Evolutionary conservation across 2,329 filamentous ascomycete genomes (phyloP), one percentile per base, ranked within the genome.

Genomic region (Amphichorda felina): DNA sequence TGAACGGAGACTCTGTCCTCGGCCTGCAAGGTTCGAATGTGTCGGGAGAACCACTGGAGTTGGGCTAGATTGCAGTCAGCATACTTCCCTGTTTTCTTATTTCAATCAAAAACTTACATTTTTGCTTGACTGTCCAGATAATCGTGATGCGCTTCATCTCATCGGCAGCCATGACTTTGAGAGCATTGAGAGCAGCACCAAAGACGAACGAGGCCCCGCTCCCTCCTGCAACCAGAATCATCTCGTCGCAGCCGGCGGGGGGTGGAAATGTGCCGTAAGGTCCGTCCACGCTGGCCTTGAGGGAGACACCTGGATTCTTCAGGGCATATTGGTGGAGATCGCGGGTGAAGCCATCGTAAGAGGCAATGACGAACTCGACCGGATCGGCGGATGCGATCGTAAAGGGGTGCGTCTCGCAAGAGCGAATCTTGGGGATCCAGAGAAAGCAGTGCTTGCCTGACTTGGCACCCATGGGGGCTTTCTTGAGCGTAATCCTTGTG

Each of bases 391-490:
- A 53, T 16, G 69, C 68, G 33, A 79, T 70, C 2, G 75, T 79
- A 43, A 80, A 80, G 0, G 75, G 75, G 41, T 82, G 77, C 2
- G 68, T 74, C 51, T 80, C 70, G 14, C 69, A 55, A 2, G 57
- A 43, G 8, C 75, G 66, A 33, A 80, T 63, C 4, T 56, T 56
- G 0, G 76, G 77, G 6, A 80, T 65, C 72, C 73, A 80, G 21
- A 81, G 51, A 45, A 77, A 79, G 44, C 71, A 73, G 47, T 82
- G 76, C 41, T 71, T 70, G 2, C 74, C 75, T 0, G 75, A 63
- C 2, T 55, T 50, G 1, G 66, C 65, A 3, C 55, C 51, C 1
- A 60, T 40, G 1, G 66, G 64, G 3, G 64, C 60, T 49, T 71
- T 70, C 34, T 60, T 54, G 22, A 78, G 53, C 0, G 64, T 59